Conservation (phyloP, 331 rosid genomes). For the Quercus phellos region DNA sequence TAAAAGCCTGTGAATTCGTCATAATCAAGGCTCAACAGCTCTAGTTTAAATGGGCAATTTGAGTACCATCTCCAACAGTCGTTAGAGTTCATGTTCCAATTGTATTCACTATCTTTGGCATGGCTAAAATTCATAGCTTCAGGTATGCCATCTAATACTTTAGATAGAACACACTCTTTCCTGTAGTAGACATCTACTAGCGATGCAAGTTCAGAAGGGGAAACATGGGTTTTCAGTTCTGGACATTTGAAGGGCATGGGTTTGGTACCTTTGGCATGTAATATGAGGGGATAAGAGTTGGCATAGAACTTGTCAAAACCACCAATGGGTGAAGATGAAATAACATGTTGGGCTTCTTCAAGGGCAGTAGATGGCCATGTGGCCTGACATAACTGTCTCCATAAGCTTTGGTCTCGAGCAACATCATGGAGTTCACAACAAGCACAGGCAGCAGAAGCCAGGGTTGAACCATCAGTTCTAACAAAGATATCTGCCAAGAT, state of each 20-base stretch:
- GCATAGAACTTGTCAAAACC: neutral
- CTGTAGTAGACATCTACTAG: neutral
- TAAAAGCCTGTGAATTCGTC: neutral
- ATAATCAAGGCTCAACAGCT: neutral
- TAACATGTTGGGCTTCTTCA: neutral
- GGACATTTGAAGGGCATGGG: neutral
- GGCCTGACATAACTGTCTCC: neutral
- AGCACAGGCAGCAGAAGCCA: neutral
- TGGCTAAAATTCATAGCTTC: neutral
- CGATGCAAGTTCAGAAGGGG: neutral
- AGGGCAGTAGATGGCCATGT: constrained; percentile 1
- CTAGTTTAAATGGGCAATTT: neutral
- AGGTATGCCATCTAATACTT: neutral
- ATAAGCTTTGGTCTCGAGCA: neutral
- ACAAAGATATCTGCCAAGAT: neutral
- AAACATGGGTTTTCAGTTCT: neutral
- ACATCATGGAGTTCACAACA: neutral
- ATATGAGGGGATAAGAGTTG: neutral
- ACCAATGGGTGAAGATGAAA: neutral
- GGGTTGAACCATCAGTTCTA: neutral
- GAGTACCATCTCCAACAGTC: neutral
- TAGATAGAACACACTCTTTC: neutral
- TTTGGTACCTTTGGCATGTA: neutral
- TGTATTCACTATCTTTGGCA: neutral
- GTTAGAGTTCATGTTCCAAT: neutral